A percentile compares a stretch with the other conserved stretches of the same genome.
Conservation (phyloP, 352 stramenopile species). For the Peronospora destructor region DNA sequence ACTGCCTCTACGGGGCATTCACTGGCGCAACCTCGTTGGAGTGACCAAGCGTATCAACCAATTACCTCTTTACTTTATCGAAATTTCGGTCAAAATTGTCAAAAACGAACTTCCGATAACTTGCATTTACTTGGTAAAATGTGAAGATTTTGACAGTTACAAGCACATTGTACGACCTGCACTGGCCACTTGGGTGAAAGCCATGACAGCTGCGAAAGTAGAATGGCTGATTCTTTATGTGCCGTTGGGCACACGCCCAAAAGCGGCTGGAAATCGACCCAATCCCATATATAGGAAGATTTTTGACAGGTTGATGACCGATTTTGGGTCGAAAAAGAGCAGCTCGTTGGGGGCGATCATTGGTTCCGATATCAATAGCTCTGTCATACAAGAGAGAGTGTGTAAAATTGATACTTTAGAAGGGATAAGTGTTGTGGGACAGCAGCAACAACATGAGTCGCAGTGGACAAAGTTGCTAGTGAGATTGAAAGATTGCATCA, state of each 20-base stretch:
- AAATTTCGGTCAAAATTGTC: too few relatives aligned
- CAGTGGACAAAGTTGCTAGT: slow-evolving; percentile 77
- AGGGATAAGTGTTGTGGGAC: slow-evolving; percentile 54
- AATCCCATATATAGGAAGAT: slow-evolving; percentile 71
- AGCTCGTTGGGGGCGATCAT: slow-evolving; percentile 3
- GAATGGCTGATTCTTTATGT: slow-evolving; percentile 84
- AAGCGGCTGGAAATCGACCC: slow-evolving; percentile 35
- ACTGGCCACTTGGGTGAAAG: slow-evolving; percentile 56
- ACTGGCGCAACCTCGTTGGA: slow-evolving; percentile 77
- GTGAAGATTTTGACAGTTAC: slow-evolving; percentile 76
- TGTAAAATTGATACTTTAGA: slow-evolving; percentile 82
- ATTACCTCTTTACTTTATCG: slow-evolving; percentile 52
- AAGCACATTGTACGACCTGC: slow-evolving; percentile 39
- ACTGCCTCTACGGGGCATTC: slow-evolving; percentile 66
- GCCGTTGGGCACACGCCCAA: slow-evolving; percentile 65
- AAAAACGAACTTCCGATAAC: too few relatives aligned
- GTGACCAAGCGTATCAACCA: slow-evolving; percentile 62
- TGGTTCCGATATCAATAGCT: slow-evolving; percentile 12
- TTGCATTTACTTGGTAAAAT: slow-evolving; percentile 81
- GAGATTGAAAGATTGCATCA: slow-evolving; percentile 61
- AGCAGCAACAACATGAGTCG: slow-evolving; percentile 70
- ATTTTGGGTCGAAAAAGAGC: slow-evolving; percentile 52
- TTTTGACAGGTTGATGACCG: slow-evolving; percentile 57
- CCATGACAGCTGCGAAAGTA: slow-evolving; percentile 53
- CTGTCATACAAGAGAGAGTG: slow-evolving; percentile 41